A percentile compares a stretch with the other conserved stretches of the same genome.
These are phyloP conservation scores for Cryptomeria japonica DNA, from an alignment of 75 land plant species.

Conservation along the genomic window DNA sequence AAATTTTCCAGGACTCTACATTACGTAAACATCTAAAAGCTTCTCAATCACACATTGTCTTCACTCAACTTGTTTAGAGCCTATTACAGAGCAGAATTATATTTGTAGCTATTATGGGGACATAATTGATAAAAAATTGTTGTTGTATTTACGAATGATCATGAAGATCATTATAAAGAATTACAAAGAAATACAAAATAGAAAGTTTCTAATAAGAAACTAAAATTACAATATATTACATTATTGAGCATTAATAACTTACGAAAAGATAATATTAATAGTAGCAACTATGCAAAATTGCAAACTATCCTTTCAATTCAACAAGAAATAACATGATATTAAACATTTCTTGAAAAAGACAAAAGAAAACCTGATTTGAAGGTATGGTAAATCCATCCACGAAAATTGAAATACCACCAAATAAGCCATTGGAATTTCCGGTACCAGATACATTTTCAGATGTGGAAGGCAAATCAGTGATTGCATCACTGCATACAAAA, in stretches of 20 bases:
- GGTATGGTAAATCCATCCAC: conserved; percentile 92
- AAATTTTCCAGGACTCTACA: background rate
- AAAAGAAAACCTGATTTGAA: conserved; percentile 77
- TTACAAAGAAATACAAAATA: no score
- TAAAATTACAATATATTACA: no score
- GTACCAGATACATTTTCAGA: conserved; percentile 11
- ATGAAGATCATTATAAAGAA: no score
- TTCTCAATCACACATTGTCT: background rate
- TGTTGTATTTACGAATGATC: no score
- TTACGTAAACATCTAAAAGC: background rate
- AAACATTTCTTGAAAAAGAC: background rate
- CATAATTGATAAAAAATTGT: no score
- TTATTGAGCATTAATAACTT: no score
- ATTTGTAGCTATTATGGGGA: background rate
- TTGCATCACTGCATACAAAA: background rate
- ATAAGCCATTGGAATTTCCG: conserved; percentile 33
- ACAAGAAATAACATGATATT: background rate
- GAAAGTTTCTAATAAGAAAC: no score
- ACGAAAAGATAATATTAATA: no score
- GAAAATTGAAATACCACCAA: conserved; percentile 82
- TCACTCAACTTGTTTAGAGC: background rate
- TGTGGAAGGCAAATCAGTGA: background rate
- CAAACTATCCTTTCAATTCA: background rate
- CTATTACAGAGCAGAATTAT: background rate
- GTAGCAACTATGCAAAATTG: background rate